Percentiles rank a stretch among this genome's conserved stretches.
These are phyloP conservation scores for Neoconidiobolus thromboides DNA, from an alignment of 371 early-diverging fungal genomes.

Conservation along the genomic window DNA sequence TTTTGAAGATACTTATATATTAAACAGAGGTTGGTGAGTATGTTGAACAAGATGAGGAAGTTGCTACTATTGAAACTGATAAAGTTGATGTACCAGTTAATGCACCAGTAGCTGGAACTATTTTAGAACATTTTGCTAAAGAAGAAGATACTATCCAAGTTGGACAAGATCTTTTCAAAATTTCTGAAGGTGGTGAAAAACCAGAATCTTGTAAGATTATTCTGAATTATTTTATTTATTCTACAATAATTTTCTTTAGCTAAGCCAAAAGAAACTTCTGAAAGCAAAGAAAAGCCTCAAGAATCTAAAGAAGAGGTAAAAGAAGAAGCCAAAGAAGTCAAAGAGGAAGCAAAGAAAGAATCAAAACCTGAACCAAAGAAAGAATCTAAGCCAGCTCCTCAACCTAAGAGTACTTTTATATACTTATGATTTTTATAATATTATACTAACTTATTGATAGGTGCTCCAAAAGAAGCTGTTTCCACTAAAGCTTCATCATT, in stretches of 20 bases:
- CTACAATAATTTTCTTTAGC: neutral
- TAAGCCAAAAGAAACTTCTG: conserved; percentile 16
- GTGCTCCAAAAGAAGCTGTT: conserved; percentile 12
- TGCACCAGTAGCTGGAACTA: conserved; percentile 74
- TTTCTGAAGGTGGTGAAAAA: conserved; percentile 60
- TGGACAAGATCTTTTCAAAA: conserved; percentile 79
- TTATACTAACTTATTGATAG: conserved; percentile 14
- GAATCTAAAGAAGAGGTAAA: conserved; percentile 10
- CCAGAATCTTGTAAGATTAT: conserved; percentile 24
- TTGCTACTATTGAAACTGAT: conserved; percentile 95
- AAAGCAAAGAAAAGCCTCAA: conserved; percentile 17
- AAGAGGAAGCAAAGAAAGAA: conserved; percentile 15
- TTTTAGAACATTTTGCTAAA: conserved; percentile 63
- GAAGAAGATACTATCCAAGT: conserved; percentile 87
- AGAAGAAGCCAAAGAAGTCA: conserved; percentile 14
- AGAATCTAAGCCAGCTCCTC: conserved; percentile 13
- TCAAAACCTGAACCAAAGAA: conserved; percentile 17
- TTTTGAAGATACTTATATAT: neutral
- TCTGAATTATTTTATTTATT: neutral
- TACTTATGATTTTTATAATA: neutral
- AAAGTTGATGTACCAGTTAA: conserved; percentile 93
- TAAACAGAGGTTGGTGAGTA: conserved; percentile 79
- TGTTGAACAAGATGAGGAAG: conserved; percentile 81
- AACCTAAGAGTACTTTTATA: neutral
- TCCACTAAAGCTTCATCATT: conserved; percentile 16